Evolutionary conservation across 192 early-diverging fungal species (phyloP).

Genomic region (Nowakowskiella sp.): DNA sequence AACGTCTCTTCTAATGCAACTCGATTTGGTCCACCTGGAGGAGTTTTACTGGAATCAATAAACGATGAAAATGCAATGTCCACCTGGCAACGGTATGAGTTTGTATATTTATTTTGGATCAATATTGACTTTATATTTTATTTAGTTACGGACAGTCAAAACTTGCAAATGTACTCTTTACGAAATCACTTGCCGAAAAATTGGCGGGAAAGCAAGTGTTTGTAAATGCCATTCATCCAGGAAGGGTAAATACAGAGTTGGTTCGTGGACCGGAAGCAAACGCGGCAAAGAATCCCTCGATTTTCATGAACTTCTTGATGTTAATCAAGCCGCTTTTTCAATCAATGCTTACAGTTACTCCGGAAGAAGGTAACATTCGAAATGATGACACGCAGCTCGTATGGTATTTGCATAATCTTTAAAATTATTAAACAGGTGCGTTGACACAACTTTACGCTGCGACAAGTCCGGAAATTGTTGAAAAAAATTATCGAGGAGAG

Average conservation of each 20-base stretch:
- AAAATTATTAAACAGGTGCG: too few relatives aligned
- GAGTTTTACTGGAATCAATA: slow-evolving; percentile 18
- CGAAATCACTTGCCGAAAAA: slow-evolving; percentile 18
- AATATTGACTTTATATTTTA: too few relatives aligned
- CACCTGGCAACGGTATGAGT: slow-evolving; percentile 8
- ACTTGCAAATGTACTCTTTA: background rate
- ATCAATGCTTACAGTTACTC: too few relatives aligned
- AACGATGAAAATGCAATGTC: slow-evolving; percentile 14
- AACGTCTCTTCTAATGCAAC: slow-evolving; percentile 24
- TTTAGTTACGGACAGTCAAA: background rate
- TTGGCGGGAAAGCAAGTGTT: slow-evolving; percentile 5
- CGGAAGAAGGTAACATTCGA: too few relatives aligned
- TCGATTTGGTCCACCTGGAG: too few relatives aligned
- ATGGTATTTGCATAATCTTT: too few relatives aligned
- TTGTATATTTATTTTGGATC: too few relatives aligned
- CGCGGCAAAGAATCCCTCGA: too few relatives aligned
- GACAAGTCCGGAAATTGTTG: slow-evolving; percentile 22
- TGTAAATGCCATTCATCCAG: slow-evolving; percentile 35
- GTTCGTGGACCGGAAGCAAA: slow-evolving; percentile 7
- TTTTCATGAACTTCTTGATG: too few relatives aligned
- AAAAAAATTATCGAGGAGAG: slow-evolving; percentile 20
- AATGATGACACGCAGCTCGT: too few relatives aligned
- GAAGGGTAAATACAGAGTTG: slow-evolving; percentile 18
- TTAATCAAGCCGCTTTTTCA: too few relatives aligned
- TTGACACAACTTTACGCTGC: slow-evolving; percentile 32